Base-by-base conservation (phyloP, 2,329 filamentous ascomycete genomes). In the Claviceps monticola region DNA sequence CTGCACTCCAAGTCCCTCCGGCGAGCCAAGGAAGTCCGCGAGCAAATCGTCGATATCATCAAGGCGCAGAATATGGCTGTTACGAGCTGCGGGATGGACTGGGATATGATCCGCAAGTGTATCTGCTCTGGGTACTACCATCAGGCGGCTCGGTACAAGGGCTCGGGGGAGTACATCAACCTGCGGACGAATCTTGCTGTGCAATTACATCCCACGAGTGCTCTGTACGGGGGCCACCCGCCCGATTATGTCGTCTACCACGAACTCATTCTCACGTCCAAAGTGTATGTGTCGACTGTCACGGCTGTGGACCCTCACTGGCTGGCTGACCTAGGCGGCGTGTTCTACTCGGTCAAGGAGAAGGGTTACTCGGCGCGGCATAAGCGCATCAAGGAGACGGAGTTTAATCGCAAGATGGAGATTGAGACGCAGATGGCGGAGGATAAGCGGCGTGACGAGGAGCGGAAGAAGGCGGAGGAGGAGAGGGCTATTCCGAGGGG, bases 81-180 rank as follows among this genome's bases (percentile, higher is more conserved):
- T 60, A 73, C 82, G 44, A 90, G 86, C 67, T 96, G 90, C 62
- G 93, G 93, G 36, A 97, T 91, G 44, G 94, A 98, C 70, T 96
- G 93, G 86, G 94, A 98, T 65, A 74, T 94, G 9, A 88, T 97
- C 52, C 83, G 93, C 56, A 91, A 93, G 67, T 97, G 91, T 66
- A 95, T 98, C 63, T 98, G 94, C 72, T 89, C 87, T 0, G 93
- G 93, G 13, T 98, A 95, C 73, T 98, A 97, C 70, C 91, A 97
- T 63, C 93, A 98, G 71, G 93, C 93, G 5, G 93, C 93, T 34
- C 89, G 90, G 61, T 89, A 94, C 56, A 95, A 95, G 70, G 94
- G 93, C 2, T 88, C 96, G 16, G 93, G 93, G 59, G 94, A 98
- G 69, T 98, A 97, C 71, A 84, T 95, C 70, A 98, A 98, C 66